phyloP scores from a whole-genome alignment of 441 rosid genomes.

The Dalechampia spathulata region DNA sequence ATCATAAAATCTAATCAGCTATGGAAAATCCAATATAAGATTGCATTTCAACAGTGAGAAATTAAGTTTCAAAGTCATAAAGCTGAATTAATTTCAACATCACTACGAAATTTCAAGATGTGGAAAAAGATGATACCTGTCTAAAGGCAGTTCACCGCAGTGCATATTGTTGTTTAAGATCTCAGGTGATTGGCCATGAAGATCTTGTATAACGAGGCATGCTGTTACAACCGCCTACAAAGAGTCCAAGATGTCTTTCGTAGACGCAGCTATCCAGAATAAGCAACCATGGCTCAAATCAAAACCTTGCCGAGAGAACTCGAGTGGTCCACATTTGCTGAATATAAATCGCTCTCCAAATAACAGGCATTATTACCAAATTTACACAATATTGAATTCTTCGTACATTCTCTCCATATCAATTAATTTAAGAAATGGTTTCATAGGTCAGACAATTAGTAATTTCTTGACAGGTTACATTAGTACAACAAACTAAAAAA shows the following conservation, averaged over 20 bases:
- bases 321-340: not conserved
- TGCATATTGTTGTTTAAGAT: too few species aligned
- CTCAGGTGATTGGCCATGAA: not conserved
- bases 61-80: too few species aligned
- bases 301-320: not conserved
- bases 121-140: not conserved
- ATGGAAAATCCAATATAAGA: too few species aligned
- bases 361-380: not conserved
- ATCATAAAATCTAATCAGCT: too few species aligned
- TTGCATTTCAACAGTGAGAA: too few species aligned
- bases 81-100: too few species aligned
- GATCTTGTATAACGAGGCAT: not conserved
- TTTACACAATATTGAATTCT: not conserved
- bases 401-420: not conserved
- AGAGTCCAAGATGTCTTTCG: not conserved
- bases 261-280: too few species aligned
- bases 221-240: not conserved
- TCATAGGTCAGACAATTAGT: not conserved
- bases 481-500: not conserved
- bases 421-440: not conserved
- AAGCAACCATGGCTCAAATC: too few species aligned
- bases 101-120: too few species aligned
- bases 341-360: not conserved
- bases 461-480: not conserved
- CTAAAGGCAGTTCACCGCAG: too few species aligned